Base-by-base conservation (phyloP, 805 yeast species). In the Kodamaea neixiangensis region DNA sequence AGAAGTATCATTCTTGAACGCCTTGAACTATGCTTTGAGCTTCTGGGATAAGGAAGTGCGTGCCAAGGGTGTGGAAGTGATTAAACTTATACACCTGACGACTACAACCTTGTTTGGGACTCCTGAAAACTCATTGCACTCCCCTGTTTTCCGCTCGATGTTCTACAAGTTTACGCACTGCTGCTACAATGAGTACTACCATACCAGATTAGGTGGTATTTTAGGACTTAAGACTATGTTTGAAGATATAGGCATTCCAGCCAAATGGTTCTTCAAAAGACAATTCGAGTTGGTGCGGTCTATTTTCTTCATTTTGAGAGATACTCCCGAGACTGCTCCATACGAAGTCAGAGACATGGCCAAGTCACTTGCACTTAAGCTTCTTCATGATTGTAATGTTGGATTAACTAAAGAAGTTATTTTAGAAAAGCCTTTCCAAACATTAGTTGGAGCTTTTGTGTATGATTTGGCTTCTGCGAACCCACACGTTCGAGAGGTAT, bases 401-500 rank as follows among this genome's bases (percentile, higher is more conserved):
- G 84, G 76, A 31, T 73, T 86, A 1, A 76, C 85, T 0, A 82
- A 81, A 43, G 85, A 82, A 37, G 82, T 84, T 5, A 82, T 87
- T 18, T 66, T 78, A 54, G 83, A 86, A 51, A 86, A 88, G 58
- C 85, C 89, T 22, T 86, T 90, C 67, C 89, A 85, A 58, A 85
- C 92, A 11, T 77, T 94, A 20, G 82, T 89, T 33, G 90, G 96
- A n/a, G 86, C 93, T 21, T 76, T 96, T 56, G 96, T 93, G 1
- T 91, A 91, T 62, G 99, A 94, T 63, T 77, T 94, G 52, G 94
- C 96, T 37, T 91, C 94, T 64, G 87, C 98, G 0, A 90, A 89
- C 57, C 81, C 84, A 10, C 79, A 81, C 39, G 97, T 93, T 1
- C 79, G 99, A 59, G 83, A 82, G 52, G 87, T 96, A 0, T 85